phyloP scores from a whole-genome alignment of 805 yeast genomes.

The Pichia pseudocactophila region DNA sequence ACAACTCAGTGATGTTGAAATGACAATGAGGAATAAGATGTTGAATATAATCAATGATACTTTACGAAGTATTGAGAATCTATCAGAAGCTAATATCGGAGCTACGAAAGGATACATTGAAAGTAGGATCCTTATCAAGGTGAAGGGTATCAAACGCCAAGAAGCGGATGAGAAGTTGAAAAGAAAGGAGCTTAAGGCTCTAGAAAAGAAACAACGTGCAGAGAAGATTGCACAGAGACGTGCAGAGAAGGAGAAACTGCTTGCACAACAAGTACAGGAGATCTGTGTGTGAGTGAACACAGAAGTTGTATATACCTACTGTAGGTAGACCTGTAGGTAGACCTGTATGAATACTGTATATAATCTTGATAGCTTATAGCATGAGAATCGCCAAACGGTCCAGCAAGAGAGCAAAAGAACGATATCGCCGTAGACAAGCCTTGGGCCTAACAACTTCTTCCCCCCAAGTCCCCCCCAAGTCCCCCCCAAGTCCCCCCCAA shows the following conservation, averaged over 20 bases:
- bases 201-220: constrained; percentile 27
- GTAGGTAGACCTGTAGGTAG: too few species aligned
- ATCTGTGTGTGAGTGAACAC: constrained; percentile 1
- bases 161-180: constrained; percentile 18
- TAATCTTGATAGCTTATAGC: too few species aligned
- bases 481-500: too few species aligned
- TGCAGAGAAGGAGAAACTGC: constrained; percentile 15
- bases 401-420: too few species aligned
- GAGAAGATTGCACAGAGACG: constrained; percentile 21
- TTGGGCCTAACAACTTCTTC: too few species aligned
- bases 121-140: constrained; percentile 16
- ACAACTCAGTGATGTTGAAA: constrained; percentile 26
- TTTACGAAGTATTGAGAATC: constrained; percentile 19
- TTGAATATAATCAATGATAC: constrained; percentile 21
- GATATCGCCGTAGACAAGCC: too few species aligned
- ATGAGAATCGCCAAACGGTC: too few species aligned
- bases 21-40: constrained; percentile 27
- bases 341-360: too few species aligned
- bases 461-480: too few species aligned
- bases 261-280: constrained; percentile 8
- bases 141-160: constrained; percentile 8
- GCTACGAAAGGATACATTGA: constrained; percentile 17
- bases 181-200: constrained; percentile 24
- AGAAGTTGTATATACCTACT: too few species aligned
- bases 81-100: constrained; percentile 16